phyloP scores from a whole-genome alignment of 1,284 basidiomycete species.

The Malassezia vespertilionis region DNA sequence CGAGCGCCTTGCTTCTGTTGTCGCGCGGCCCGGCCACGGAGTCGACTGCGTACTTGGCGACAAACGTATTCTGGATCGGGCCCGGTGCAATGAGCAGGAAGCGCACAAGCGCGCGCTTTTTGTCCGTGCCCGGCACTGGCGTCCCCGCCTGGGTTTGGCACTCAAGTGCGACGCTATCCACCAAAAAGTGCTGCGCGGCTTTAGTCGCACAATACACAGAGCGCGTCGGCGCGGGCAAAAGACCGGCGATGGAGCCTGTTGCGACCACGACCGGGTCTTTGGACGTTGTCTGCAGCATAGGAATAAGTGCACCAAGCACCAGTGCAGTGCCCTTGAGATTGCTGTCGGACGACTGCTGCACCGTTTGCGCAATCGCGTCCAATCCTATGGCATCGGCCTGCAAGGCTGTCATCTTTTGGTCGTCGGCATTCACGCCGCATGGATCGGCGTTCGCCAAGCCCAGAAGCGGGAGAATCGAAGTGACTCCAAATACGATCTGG shows the following conservation, averaged over 20 bases:
- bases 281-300: slow-evolving; percentile 62
- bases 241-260: slow-evolving; percentile 66
- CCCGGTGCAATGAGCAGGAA: slow-evolving; percentile 40
- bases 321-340: slow-evolving; percentile 51
- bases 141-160: slow-evolving; percentile 45
- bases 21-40: slow-evolving; percentile 13
- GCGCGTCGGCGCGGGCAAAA: slow-evolving; percentile 74
- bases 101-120: slow-evolving; percentile 21
- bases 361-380: slow-evolving; percentile 47
- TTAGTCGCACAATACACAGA: slow-evolving; percentile 76
- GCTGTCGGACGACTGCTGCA: slow-evolving; percentile 46
- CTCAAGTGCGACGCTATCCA: slow-evolving; percentile 67
- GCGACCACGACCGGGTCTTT: slow-evolving; percentile 63
- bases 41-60: slow-evolving; percentile 14
- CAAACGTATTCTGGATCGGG: slow-evolving; percentile 39
- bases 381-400: slow-evolving; percentile 48
- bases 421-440: slow-evolving; percentile 50
- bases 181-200: slow-evolving; percentile 64
- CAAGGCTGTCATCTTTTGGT: slow-evolving; percentile 53
- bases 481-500: slow-evolving; percentile 72
- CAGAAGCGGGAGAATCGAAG: slow-evolving; percentile 66
- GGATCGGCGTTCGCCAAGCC: slow-evolving; percentile 59
- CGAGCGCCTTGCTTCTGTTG: slow-evolving; percentile 8
- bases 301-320: slow-evolving; percentile 54
- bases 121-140: background rate